Evolutionary conservation across 495 filamentous ascomycete genomes (phyloP), one percentile per base, ranked within the genome.

Genomic region (Chaetomium fimeti): DNA sequence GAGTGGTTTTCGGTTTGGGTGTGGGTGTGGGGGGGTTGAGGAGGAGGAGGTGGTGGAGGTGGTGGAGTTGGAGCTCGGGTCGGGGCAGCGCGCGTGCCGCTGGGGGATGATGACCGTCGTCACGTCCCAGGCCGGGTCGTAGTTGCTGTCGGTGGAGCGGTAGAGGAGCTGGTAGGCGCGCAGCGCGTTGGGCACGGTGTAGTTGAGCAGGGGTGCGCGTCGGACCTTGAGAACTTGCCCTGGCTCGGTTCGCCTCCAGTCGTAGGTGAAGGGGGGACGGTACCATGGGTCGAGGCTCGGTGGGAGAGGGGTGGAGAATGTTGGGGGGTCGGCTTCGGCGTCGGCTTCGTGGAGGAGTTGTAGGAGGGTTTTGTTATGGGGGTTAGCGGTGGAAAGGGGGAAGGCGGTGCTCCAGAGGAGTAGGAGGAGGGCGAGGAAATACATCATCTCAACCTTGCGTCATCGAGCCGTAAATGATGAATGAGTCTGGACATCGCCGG

Each of bases 51-150:
- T 5, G n/a, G 47, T 25, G 20, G 47, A 5, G 24, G 49, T 27
- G 22, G 49, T 13, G 58, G 16, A 42, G 55, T 20, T 25, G 27
- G 51, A 20, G 11, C 42, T 22, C 22, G 51, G 1, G 18, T 32
- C 54, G 18, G 20, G 16, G 55, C 54, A 64, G 28, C 43, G 61
- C 16, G 61, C 20, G 11, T 29, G 28, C 22, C 69, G 73, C 0
- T 25, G 57, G 42, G 82, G 83, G 24, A 82, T 58, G 42, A 83
- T 73, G 18, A 84, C 63, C 0, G 83, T 85, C 3, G 82, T 80
- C 13, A 84, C 82, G 11, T 77, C 79, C 68, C 77, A 80, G 0
- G 78, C 71, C 2, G 83, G 74, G 8, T 79, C 66, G 45, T 78
- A 74, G 25, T 66, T 72, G 15, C 71, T 67, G 65, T 84, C 72